phyloP scores from a whole-genome alignment of 805 yeast genomes.

The Babjeviella inositovora region DNA sequence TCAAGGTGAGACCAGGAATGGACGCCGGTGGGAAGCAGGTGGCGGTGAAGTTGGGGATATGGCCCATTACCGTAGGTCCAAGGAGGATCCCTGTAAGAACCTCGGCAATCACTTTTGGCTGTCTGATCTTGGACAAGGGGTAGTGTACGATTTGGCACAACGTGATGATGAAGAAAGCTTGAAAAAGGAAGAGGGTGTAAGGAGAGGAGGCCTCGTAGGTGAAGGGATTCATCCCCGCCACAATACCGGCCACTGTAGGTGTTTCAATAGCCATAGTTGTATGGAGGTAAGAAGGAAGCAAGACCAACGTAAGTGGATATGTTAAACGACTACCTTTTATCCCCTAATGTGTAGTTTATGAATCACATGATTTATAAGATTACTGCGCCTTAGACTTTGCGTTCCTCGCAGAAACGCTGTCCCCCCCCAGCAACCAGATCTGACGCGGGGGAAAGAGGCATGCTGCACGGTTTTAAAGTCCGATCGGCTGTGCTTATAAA shows the following conservation, averaged over 20 bases:
- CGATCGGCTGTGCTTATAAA: too few species aligned
- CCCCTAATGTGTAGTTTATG: too few species aligned
- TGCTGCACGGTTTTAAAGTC: too few species aligned
- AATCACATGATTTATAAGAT: too few species aligned
- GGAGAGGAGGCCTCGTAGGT: constrained; percentile 43
- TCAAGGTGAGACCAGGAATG: constrained; percentile 44
- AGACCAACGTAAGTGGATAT: too few species aligned
- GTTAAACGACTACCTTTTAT: too few species aligned
- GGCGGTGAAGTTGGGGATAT: constrained; percentile 46
- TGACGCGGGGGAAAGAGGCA: too few species aligned
- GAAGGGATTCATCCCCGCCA: constrained; percentile 60
- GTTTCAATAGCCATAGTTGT: constrained; percentile 18
- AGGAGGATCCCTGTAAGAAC: constrained; percentile 62
- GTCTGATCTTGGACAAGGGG: constrained; percentile 46
- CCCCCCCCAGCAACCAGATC: too few species aligned
- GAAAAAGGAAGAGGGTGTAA: constrained; percentile 54
- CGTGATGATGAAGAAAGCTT: constrained; percentile 41
- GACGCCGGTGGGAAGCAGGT: constrained; percentile 52
- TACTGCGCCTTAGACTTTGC: too few species aligned
- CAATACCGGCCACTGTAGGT: constrained; percentile 42
- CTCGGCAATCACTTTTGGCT: constrained; percentile 73
- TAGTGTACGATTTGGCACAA: constrained; percentile 44
- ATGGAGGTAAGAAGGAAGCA: too few species aligned
- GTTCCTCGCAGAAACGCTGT: too few species aligned
- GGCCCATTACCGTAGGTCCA: constrained; percentile 67